Evolutionary conservation across 164 flowering plant species (phyloP), one percentile per base, ranked within the genome.

Genomic region (Vitis riparia): DNA sequence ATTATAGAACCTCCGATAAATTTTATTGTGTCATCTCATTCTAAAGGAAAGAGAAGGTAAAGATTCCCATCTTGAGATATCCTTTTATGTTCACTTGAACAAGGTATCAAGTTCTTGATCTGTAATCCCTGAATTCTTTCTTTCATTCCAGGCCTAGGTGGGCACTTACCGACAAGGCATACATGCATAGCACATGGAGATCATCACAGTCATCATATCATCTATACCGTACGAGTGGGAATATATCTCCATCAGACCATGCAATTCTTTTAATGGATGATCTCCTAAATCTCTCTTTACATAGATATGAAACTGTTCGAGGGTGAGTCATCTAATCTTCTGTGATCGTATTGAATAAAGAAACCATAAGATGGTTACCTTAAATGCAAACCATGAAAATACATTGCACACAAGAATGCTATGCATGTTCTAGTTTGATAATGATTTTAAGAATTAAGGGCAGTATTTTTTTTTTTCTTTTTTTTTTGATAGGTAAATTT

Each of bases 121-220:
- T 59, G 67, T 32, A 52, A 55, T 29, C 55, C 66, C 68, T 62
- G 60, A 67, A 44, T 27, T 27, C 10, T 66, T 30, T 53, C 13
- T 70, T 74, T 47, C 60, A 37, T 76, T 81, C 19, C 91, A 95
- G 99, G 83, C 98, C 99, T 14, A 79, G 92, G 80, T 95, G 99
- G 99, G 90, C 96, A 56, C 89, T 88, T 74, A 80, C 88, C 72
- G 99, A 95, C 85, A 95, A 93, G 86, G 88, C 93, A 23, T 86
- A 86, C 79, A 90, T 95, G 99, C 99, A 91, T 73, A 88, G 80
- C 72, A 93, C 94, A 8, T 95, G 99, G 99, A 86, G 99, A 81
- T 84, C 98, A 71, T 95, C 99, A 65, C 99, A 95, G 53, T 81
- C 99, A 65, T 87, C 93, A n/a, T 95, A 91, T 80, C 94, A 95